Conservation (phyloP, 2,329 filamentous ascomycete genomes). For the Penicillium sp. region DNA sequence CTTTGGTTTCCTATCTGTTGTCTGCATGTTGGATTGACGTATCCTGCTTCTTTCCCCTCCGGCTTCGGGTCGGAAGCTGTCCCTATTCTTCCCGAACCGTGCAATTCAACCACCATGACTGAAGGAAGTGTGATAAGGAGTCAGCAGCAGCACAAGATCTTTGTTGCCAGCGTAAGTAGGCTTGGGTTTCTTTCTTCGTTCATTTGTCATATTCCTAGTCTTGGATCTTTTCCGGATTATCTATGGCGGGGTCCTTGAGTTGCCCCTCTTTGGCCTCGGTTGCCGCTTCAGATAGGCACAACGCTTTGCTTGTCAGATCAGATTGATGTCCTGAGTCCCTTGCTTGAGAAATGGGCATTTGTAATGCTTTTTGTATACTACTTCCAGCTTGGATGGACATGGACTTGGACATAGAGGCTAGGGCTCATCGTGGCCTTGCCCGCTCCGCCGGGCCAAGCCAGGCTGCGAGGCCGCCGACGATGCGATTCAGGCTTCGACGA, state of each 20-base stretch:
- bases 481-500: background rate
- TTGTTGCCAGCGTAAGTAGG: slow-evolving; percentile 23
- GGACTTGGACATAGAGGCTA: too few relatives aligned
- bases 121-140: slow-evolving; percentile 17
- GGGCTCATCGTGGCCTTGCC: too few relatives aligned
- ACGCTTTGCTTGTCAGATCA: too few relatives aligned
- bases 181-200: background rate
- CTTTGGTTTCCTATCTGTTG: background rate
- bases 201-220: background rate
- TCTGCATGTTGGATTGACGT: slow-evolving; percentile 10
- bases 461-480: background rate
- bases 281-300: too few relatives aligned
- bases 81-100: slow-evolving; percentile 21
- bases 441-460: too few relatives aligned
- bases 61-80: slow-evolving; percentile 14
- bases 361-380: too few relatives aligned
- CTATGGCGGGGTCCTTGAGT: background rate
- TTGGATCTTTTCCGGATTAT: slow-evolving; percentile 1
- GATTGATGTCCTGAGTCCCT: too few relatives aligned
- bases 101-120: slow-evolving; percentile 15
- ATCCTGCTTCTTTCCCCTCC: slow-evolving; percentile 5
- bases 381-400: too few relatives aligned
- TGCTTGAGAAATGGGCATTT: too few relatives aligned
- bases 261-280: slow-evolving; percentile 2
- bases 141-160: slow-evolving; percentile 22